phyloP scores from a whole-genome alignment of 192 early-diverging fungal genomes.

The Blastocladiella britannica region DNA sequence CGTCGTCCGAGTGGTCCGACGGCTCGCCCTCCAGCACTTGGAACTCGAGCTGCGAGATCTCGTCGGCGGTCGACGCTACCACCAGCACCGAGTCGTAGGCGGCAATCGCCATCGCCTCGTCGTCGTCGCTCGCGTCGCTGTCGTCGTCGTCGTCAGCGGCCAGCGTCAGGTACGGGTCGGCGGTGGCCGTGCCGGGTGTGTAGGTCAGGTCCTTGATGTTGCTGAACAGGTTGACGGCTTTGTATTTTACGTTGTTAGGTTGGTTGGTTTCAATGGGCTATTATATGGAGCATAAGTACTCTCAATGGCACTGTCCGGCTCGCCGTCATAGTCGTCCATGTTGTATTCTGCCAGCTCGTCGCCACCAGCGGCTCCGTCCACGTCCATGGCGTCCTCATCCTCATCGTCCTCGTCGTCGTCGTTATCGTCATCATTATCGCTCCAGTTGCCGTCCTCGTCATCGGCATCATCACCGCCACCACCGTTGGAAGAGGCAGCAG shows the following conservation, averaged over 20 bases:
- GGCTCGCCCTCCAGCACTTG: slow-evolving; percentile 53
- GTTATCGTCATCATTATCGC: not conserved
- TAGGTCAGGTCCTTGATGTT: slow-evolving; percentile 6
- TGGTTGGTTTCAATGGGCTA: too few species aligned
- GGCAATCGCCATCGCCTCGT: slow-evolving; percentile 58
- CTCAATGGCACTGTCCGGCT: slow-evolving; percentile 26
- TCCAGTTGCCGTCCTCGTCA: not conserved
- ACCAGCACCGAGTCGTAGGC: slow-evolving; percentile 69
- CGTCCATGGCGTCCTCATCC: slow-evolving; percentile 4
- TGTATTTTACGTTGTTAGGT: too few species aligned
- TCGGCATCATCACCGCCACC: slow-evolving; percentile 5
- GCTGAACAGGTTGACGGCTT: slow-evolving; percentile 3
- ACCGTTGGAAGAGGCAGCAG: slow-evolving; percentile 25
- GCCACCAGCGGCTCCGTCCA: slow-evolving; percentile 10
- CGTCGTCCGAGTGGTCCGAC: slow-evolving; percentile 22
- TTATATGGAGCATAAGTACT: too few species aligned
- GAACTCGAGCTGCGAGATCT: slow-evolving; percentile 85
- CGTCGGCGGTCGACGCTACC: slow-evolving; percentile 90
- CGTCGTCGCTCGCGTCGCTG: slow-evolving; percentile 22
- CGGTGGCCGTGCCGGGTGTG: not conserved
- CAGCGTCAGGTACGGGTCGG: slow-evolving; percentile 6
- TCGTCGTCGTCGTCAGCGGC: slow-evolving; percentile 2
- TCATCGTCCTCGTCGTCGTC: slow-evolving; percentile 15
- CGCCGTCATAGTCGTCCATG: slow-evolving; percentile 81
- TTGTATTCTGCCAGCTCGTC: slow-evolving; percentile 66